Percentiles rank a stretch among this genome's conserved stretches.
phyloP scores from a whole-genome alignment of 164 flowering plant species.

The Saururus chinensis region DNA sequence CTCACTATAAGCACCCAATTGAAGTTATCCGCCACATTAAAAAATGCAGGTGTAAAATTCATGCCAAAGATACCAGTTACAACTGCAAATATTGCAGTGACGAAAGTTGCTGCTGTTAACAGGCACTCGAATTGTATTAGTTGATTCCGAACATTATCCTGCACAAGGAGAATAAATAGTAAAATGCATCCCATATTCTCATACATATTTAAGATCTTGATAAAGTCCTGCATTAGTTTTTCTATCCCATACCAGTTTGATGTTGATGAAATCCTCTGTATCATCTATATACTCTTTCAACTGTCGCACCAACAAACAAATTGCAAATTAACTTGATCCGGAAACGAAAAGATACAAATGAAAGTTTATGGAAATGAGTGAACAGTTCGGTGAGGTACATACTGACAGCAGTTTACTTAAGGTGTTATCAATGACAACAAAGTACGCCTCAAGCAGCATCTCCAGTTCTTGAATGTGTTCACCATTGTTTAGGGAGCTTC shows the following conservation, averaged over 20 bases:
- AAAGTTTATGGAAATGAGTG: not conserved
- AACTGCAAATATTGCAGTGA: conserved; percentile 71
- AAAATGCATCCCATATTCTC: not conserved
- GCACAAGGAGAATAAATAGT: conserved; percentile 10
- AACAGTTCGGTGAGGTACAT: conserved; percentile 12
- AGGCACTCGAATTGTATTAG: conserved; percentile 85
- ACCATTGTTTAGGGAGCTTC: conserved; percentile 39
- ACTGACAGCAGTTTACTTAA: conserved; percentile 80
- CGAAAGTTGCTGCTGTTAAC: conserved; percentile 84
- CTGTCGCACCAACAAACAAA: conserved; percentile 33
- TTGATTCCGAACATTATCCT: conserved; percentile 95
- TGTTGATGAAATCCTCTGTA: conserved; percentile 88
- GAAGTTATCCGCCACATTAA: conserved; percentile 47
- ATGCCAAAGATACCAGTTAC: conserved; percentile 90
- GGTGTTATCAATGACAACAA: conserved; percentile 67
- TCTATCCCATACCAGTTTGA: conserved; percentile 51
- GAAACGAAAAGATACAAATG: not conserved
- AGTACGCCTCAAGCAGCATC: conserved; percentile 98
- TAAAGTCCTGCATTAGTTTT: no score
- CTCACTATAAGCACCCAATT: conserved; percentile 57
- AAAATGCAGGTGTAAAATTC: conserved; percentile 54
- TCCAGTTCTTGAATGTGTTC: conserved; percentile 82
- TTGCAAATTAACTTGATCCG: not conserved
- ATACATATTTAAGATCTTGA: not conserved
- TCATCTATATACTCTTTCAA: conserved; percentile 90